phyloP scores from a whole-genome alignment of 371 early-diverging fungal genomes.

The Capillidium heterosporum region DNA sequence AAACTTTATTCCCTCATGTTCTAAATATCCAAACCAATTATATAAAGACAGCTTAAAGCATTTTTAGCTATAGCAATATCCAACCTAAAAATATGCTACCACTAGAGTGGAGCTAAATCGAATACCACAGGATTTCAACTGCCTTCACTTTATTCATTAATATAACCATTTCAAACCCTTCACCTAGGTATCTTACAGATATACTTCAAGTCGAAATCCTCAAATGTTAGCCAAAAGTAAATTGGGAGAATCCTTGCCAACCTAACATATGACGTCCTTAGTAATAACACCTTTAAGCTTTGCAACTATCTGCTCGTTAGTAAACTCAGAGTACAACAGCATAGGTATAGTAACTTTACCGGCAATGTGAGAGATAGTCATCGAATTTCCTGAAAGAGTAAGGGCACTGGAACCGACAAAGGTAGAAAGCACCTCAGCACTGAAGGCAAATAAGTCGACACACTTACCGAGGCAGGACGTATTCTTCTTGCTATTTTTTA shows the following conservation, averaged over 20 bases:
- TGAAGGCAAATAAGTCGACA: slow-evolving; percentile 44
- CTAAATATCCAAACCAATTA: too few relatives aligned
- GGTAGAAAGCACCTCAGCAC: slow-evolving; percentile 23
- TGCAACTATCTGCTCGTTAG: not conserved
- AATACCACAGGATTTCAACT: too few relatives aligned
- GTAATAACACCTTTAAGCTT: not conserved
- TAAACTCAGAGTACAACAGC: too few relatives aligned
- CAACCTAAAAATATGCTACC: too few relatives aligned
- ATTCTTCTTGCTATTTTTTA: slow-evolving; percentile 29
- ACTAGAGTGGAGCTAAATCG: too few relatives aligned
- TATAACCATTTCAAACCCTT: too few relatives aligned
- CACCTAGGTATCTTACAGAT: too few relatives aligned
- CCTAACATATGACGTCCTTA: not conserved
- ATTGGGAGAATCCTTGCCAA: not conserved
- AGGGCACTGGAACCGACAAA: slow-evolving; percentile 10
- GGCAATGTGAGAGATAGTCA: slow-evolving; percentile 28
- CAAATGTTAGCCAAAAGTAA: not conserved
- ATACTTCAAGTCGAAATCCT: too few relatives aligned
- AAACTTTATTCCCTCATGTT: too few relatives aligned
- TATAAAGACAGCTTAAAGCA: too few relatives aligned
- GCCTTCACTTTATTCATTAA: too few relatives aligned
- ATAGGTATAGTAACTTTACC: slow-evolving; percentile 33
- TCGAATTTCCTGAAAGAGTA: slow-evolving; percentile 22
- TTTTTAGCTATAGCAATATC: too few relatives aligned
- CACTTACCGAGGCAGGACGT: slow-evolving; percentile 64